phyloP scores from a whole-genome alignment of 306 rosid species.

The Cucurbita maxima region DNA sequence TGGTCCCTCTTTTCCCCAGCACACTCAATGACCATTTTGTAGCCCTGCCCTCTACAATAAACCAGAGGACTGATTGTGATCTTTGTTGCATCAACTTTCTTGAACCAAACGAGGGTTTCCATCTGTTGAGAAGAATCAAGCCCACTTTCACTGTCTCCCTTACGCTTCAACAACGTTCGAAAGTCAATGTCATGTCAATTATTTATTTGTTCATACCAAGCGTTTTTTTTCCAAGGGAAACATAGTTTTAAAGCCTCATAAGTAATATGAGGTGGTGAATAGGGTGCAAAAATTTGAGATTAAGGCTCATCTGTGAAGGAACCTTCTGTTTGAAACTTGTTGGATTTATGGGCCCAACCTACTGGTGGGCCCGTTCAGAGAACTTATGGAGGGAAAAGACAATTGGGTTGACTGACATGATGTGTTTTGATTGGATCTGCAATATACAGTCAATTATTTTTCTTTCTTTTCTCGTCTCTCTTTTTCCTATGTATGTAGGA shows the following conservation, averaged over 20 bases:
- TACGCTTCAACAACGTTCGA: not conserved
- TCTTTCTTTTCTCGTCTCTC: not conserved
- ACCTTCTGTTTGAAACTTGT: not conserved
- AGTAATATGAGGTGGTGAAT: not conserved
- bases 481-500: not conserved
- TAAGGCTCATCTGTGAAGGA: not conserved
- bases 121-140: not conserved
- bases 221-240: not conserved
- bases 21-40: not conserved
- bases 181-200: not conserved
- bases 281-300: not conserved
- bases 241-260: not conserved
- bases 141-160: not conserved
- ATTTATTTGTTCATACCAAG: not conserved
- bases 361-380: not conserved
- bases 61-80: not conserved
- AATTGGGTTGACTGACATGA: not conserved
- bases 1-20: not conserved
- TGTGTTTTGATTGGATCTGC: not conserved
- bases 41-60: not conserved
- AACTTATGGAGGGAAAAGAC: not conserved
- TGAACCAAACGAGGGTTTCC: not conserved
- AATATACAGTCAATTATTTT: not conserved
- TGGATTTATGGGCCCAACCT: not conserved
- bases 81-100: not conserved